A percentile compares a stretch with the other conserved stretches of the same genome.
Evolutionary conservation across 495 filamentous ascomycete genomes (phyloP).

Genomic region (Xylaria nigripes): DNA sequence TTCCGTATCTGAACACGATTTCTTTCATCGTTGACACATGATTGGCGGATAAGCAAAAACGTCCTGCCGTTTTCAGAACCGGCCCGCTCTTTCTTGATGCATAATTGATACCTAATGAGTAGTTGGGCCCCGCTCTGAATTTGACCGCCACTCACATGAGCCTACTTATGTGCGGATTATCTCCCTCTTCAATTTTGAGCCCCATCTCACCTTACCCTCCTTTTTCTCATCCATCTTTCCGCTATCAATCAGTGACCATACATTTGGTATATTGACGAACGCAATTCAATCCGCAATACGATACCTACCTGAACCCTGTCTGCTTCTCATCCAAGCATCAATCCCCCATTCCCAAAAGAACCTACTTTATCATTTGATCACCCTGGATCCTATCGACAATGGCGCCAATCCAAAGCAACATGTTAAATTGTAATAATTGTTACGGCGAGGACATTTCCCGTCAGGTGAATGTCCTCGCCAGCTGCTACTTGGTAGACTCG

Average conservation of each 20-base stretch:
- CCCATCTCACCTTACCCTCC: background rate
- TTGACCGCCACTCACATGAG: background rate
- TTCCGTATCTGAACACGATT: background rate
- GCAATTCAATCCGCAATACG: background rate
- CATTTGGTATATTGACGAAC: background rate
- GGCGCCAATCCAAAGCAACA: conserved; percentile 56
- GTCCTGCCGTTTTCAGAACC: background rate
- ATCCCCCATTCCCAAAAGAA: background rate
- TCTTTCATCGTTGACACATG: background rate
- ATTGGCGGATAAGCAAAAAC: background rate
- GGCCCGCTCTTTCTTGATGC: background rate
- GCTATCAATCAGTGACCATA: background rate
- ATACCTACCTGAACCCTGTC: background rate
- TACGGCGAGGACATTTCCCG: conserved; percentile 50
- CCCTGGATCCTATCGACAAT: conserved; percentile 40
- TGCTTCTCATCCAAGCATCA: background rate
- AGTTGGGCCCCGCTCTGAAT: background rate
- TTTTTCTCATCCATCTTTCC: background rate
- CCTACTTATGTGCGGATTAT: background rate
- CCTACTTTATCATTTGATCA: background rate
- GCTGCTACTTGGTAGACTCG: conserved; percentile 67
- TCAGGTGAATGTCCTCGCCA: conserved; percentile 67
- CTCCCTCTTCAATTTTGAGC: background rate
- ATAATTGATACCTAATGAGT: too few relatives aligned
- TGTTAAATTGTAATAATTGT: conserved; percentile 65